Evolutionary conservation across 2,329 filamentous ascomycete genomes (phyloP).

Genomic region (Alternaria alternata): DNA sequence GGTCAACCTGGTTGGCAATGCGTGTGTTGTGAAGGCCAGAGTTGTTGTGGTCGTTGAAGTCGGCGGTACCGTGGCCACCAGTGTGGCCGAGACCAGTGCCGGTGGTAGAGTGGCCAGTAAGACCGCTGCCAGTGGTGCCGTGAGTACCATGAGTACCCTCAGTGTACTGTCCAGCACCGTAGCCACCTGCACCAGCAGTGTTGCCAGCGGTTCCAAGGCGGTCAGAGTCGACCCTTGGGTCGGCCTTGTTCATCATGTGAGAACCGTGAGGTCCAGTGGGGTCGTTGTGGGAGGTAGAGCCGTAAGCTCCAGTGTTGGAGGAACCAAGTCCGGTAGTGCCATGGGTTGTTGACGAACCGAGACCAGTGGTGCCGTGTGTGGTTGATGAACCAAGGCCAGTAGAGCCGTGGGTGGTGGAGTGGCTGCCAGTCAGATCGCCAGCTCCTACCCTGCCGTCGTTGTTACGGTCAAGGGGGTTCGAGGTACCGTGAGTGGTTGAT

Average conservation of each 20-base stretch:
- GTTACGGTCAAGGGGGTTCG: too few species aligned
- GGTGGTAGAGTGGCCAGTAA: conserved; percentile 10
- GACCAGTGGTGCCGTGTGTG: too few species aligned
- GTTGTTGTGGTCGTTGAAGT: conserved; percentile 45
- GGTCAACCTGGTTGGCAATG: conserved; percentile 38
- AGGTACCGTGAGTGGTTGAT: too few species aligned
- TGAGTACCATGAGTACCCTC: conserved; percentile 16
- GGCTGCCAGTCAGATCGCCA: too few species aligned
- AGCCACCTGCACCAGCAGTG: conserved; percentile 35
- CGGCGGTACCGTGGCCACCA: conserved; percentile 7
- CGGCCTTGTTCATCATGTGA: conserved; percentile 37
- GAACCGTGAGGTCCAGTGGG: conserved; percentile 11
- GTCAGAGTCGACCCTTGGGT: conserved; percentile 49
- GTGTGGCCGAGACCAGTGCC: conserved; percentile 7
- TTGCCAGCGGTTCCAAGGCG: conserved; percentile 40
- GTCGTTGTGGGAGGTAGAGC: conserved; percentile 29
- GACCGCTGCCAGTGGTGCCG: conserved; percentile 18
- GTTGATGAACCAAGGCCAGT: background rate
- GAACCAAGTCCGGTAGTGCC: conserved; percentile 1
- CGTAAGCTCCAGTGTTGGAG: conserved; percentile 10
- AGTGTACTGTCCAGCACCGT: conserved; percentile 20
- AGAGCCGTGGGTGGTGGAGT: background rate
- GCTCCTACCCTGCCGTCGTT: too few species aligned
- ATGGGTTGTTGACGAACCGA: background rate
- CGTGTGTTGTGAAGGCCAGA: conserved; percentile 47